These are phyloP conservation scores for Komagataella mondaviorum DNA, from an alignment of 805 yeast genomes.

Conservation along the genomic window DNA sequence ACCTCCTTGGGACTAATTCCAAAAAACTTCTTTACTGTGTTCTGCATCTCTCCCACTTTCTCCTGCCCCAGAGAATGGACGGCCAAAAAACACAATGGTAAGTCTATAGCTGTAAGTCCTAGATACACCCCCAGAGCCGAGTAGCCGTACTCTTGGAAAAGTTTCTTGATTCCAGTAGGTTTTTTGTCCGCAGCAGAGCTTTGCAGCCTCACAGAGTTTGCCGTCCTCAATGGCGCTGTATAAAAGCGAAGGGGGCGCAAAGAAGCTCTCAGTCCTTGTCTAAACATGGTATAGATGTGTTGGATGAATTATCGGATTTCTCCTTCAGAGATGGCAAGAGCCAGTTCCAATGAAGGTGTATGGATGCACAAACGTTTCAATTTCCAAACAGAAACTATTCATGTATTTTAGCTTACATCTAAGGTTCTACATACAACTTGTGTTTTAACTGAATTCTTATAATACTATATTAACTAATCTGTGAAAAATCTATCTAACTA, in stretches of 20 bases:
- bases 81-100: slow-evolving; percentile 68
- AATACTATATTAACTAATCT: not conserved
- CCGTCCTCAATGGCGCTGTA: not conserved
- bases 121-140: slow-evolving; percentile 81
- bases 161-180: slow-evolving; percentile 39
- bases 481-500: not conserved
- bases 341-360: not conserved
- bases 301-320: not conserved
- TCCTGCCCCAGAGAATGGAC: slow-evolving; percentile 89
- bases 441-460: not conserved
- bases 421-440: not conserved
- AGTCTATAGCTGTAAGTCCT: slow-evolving; percentile 58
- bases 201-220: not conserved
- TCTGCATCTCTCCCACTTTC: slow-evolving; percentile 53
- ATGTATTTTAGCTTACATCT: not conserved
- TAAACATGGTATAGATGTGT: not conserved
- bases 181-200: slow-evolving; percentile 11
- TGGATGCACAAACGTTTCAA: not conserved
- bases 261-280: not conserved
- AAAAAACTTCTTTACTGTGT: slow-evolving; percentile 39
- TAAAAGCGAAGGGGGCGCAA: not conserved
- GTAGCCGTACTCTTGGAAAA: slow-evolving; percentile 81
- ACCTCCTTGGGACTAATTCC: slow-evolving; percentile 38
- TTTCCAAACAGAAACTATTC: not conserved
- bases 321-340: not conserved